A percentile compares a stretch with the other conserved stretches of the same genome.
phyloP scores from a whole-genome alignment of 441 rosid species.

The Gossypium aridum region DNA sequence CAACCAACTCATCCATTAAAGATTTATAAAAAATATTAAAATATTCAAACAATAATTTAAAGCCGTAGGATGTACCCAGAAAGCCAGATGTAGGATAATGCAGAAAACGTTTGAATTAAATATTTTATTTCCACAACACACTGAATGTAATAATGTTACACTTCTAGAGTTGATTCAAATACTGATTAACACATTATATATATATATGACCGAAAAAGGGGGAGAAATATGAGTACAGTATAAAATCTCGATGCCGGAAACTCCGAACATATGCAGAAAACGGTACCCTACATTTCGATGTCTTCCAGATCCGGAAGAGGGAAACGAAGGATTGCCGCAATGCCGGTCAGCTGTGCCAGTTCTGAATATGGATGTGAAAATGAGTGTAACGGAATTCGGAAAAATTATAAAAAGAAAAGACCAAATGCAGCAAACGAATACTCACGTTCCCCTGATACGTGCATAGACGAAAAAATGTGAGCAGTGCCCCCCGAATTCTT shows the following conservation, averaged over 20 bases:
- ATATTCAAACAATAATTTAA: no score
- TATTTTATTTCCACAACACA: background rate
- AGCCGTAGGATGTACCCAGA: no score
- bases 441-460: conserved; percentile 95
- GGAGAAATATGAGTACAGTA: background rate
- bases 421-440: background rate
- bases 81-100: no score
- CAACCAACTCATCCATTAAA: no score
- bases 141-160: background rate
- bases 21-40: no score
- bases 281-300: conserved; percentile 57
- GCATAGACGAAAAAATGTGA: conserved; percentile 89
- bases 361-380: conserved; percentile 33
- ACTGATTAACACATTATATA: background rate
- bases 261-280: background rate
- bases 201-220: background rate
- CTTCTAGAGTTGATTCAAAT: background rate
- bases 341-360: conserved; percentile 71
- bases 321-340: conserved; percentile 91
- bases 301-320: conserved; percentile 94
- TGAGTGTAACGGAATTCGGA: background rate
- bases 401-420: background rate
- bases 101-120: no score
- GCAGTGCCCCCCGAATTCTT: conserved; percentile 70
- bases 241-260: background rate